Evolutionary conservation across 805 yeast genomes (phyloP).

Genomic region (Priceomyces medius): DNA sequence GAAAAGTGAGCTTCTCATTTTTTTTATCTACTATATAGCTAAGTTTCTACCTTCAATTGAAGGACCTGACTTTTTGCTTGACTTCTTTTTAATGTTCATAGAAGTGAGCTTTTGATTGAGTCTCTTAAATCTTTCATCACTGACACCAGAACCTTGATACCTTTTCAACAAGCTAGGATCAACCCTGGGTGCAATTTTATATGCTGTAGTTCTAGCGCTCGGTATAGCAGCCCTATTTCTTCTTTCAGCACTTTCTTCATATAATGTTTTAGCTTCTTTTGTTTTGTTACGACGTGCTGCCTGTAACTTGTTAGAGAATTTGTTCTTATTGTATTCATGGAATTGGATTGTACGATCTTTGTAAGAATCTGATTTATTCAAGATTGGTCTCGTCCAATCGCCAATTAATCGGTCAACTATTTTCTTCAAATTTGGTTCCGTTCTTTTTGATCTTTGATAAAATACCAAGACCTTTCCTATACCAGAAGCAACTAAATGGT

Average conservation of each 20-base stretch:
- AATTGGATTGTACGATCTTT: slow-evolving; percentile 77
- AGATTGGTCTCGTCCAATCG: slow-evolving; percentile 97
- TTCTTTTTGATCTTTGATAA: slow-evolving; percentile 85
- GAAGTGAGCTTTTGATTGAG: slow-evolving; percentile 58
- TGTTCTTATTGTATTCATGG: slow-evolving; percentile 64
- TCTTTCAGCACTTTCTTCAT: slow-evolving; percentile 87
- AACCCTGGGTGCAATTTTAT: slow-evolving; percentile 85
- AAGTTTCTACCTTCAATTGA: slow-evolving; percentile 73
- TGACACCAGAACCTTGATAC: slow-evolving; percentile 45
- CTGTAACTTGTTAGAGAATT: slow-evolving; percentile 44
- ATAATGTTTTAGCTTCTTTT: slow-evolving; percentile 55
- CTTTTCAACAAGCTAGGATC: slow-evolving; percentile 48
- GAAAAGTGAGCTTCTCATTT: too few relatives aligned
- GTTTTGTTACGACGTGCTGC: slow-evolving; percentile 28
- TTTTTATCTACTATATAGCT: slow-evolving; percentile 36
- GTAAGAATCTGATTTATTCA: slow-evolving; percentile 93
- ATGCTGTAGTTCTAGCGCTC: slow-evolving; percentile 83
- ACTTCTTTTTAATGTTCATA: slow-evolving; percentile 48
- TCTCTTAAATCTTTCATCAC: slow-evolving; percentile 78
- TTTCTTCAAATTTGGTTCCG: slow-evolving; percentile 82
- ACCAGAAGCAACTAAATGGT: slow-evolving; percentile 91
- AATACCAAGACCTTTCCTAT: slow-evolving; percentile 91
- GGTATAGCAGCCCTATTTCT: slow-evolving; percentile 96
- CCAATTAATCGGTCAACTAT: slow-evolving; percentile 89
- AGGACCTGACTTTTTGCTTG: slow-evolving; percentile 65